Evolutionary conservation across 805 yeast genomes (phyloP).

Genomic region (Candida patagonica): DNA sequence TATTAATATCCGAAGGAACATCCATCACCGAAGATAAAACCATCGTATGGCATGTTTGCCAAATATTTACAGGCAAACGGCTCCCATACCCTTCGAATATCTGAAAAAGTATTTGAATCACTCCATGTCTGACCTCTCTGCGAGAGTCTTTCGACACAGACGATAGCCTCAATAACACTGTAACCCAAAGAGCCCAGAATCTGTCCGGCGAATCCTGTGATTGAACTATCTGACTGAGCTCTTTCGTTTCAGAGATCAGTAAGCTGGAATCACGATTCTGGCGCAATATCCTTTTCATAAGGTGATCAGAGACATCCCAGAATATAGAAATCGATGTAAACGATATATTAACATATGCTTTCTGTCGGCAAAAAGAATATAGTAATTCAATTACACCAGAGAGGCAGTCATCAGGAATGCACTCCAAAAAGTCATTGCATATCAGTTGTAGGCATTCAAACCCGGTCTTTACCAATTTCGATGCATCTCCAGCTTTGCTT

Average conservation of each 20-base stretch:
- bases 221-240: conserved; percentile 22
- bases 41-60: conserved; percentile 59
- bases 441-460: conserved; percentile 78
- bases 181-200: conserved; percentile 47
- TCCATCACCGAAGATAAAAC: conserved; percentile 41
- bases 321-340: conserved; percentile 87
- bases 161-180: conserved; percentile 53
- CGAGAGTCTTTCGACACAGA: conserved; percentile 55
- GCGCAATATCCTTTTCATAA: conserved; percentile 31
- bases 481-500: conserved; percentile 29
- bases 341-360: conserved; percentile 70
- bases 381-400: conserved; percentile 62
- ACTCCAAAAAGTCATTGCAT: conserved; percentile 72
- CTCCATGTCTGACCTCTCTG: conserved; percentile 79
- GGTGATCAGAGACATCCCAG: conserved; percentile 82
- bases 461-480: conserved; percentile 50
- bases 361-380: conserved; percentile 61
- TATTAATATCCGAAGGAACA: conserved; percentile 13
- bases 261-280: conserved; percentile 20
- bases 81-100: conserved; percentile 65
- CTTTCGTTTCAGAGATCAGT: conserved; percentile 8
- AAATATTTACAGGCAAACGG: conserved; percentile 39
- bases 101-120: conserved; percentile 80
- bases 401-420: conserved; percentile 59
- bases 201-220: conserved; percentile 11